Evolutionary conservation across 2,329 filamentous ascomycete genomes (phyloP).

Genomic region (Penicillium sp.): DNA sequence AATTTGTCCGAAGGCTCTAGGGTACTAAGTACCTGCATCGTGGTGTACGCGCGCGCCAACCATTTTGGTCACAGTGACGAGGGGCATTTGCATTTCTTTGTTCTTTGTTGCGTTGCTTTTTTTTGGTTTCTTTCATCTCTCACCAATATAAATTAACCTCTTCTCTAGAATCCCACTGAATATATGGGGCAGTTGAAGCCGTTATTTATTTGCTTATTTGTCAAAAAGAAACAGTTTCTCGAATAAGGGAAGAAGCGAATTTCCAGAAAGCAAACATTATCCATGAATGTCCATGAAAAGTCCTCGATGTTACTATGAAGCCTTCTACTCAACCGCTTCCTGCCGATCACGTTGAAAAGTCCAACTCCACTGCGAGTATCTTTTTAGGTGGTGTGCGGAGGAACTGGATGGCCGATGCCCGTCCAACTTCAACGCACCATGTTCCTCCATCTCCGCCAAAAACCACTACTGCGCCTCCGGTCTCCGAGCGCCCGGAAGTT

Average conservation of each 20-base stretch:
- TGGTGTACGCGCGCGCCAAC: background rate
- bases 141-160: background rate
- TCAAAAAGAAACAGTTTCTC: too few species aligned
- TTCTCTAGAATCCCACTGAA: background rate
- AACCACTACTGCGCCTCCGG: background rate
- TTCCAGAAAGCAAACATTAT: too few species aligned
- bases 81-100: background rate
- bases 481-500: background rate
- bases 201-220: background rate
- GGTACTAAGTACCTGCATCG: background rate
- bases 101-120: background rate
- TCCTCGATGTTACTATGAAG: conserved; percentile 3
- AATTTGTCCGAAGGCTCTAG: background rate
- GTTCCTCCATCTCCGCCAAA: background rate
- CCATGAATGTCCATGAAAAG: too few species aligned
- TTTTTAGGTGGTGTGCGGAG: conserved; percentile 41
- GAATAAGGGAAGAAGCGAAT: too few species aligned
- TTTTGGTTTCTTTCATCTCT: background rate
- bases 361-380: conserved; percentile 41
- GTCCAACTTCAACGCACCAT: background rate
- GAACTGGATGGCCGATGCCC: conserved; percentile 37
- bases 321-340: conserved; percentile 9
- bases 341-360: conserved; percentile 25
- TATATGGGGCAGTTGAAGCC: background rate
- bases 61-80: background rate